Conservation (phyloP, 2,329 filamentous ascomycete genomes). For the Westerdykella sp. region DNA sequence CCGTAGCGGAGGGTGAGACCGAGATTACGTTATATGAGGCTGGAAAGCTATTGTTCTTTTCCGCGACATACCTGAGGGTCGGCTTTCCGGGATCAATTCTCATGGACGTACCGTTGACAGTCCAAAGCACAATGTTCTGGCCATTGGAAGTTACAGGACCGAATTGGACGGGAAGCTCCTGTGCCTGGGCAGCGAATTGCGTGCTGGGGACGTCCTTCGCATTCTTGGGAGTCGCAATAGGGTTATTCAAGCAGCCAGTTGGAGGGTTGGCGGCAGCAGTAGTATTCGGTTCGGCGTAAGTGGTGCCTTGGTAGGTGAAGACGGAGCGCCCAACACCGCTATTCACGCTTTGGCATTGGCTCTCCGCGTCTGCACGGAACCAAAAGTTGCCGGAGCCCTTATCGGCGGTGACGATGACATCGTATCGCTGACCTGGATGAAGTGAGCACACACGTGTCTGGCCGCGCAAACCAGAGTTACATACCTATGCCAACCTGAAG, state of each 20-base stretch:
- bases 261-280: slow-evolving; percentile 17
- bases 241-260: slow-evolving; percentile 30
- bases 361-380: slow-evolving; percentile 27
- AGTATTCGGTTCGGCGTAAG: slow-evolving; percentile 32
- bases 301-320: slow-evolving; percentile 33
- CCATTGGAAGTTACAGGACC: slow-evolving; percentile 23
- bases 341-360: slow-evolving; percentile 17
- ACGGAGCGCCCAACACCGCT: slow-evolving; percentile 32
- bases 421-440: slow-evolving; percentile 28
- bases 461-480: slow-evolving; percentile 8
- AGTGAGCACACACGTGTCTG: slow-evolving; percentile 1
- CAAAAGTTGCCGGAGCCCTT: slow-evolving; percentile 27
- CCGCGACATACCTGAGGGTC: slow-evolving; percentile 41
- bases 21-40: slow-evolving; percentile 39
- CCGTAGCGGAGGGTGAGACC: slow-evolving; percentile 27
- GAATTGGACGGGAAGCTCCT: slow-evolving; percentile 24
- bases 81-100: slow-evolving; percentile 45
- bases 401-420: slow-evolving; percentile 32
- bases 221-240: slow-evolving; percentile 31
- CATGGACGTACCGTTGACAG: slow-evolving; percentile 42
- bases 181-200: slow-evolving; percentile 19
- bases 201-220: slow-evolving; percentile 28
- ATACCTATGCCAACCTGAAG: slow-evolving; percentile 35
- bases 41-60: slow-evolving; percentile 39
- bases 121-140: slow-evolving; percentile 27